Conservation (phyloP, 257 asterid species). For the Capsicum chinense region DNA sequence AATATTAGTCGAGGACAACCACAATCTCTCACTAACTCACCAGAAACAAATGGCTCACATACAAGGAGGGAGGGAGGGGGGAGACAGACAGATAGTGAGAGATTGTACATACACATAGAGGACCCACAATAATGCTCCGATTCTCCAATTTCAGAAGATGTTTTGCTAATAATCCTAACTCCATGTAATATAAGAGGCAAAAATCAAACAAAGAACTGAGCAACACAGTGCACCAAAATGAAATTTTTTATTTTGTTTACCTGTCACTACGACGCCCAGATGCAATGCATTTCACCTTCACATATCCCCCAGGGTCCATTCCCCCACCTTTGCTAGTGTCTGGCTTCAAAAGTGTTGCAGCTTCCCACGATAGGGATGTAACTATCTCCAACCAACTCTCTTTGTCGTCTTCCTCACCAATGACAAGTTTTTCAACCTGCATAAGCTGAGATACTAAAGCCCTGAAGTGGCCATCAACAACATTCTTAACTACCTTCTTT, state of each 20-base stretch:
- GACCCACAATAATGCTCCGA: not conserved
- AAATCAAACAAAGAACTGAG: conserved; percentile 7
- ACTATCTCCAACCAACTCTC: conserved; percentile 94
- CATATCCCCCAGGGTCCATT: conserved; percentile 97
- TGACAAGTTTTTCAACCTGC: conserved; percentile 85
- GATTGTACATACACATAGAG: conserved; percentile 18
- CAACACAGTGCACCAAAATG: conserved; percentile 4
- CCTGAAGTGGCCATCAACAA: conserved; percentile 92
- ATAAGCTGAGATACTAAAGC: conserved; percentile 91
- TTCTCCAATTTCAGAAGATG: conserved; percentile 17
- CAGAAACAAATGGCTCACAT: conserved; percentile 15
- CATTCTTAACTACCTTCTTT: conserved; percentile 75
- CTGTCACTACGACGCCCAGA: conserved; percentile 89
- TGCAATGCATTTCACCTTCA: conserved; percentile 90
- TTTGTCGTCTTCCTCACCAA: conserved; percentile 70
- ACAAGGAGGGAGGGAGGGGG: conserved; percentile 1
- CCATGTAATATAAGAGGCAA: not conserved
- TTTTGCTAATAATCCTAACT: not conserved
- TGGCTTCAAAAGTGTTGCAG: conserved; percentile 86
- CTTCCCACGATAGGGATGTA: conserved; percentile 94
- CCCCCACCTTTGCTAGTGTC: conserved; percentile 93
- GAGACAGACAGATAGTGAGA: not conserved
- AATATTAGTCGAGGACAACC: not conserved
- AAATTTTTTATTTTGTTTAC: conserved; percentile 44
- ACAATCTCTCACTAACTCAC: not conserved